Conservation (phyloP, 768 basidiomycete species). For the Boletus subcaerulescens region DNA sequence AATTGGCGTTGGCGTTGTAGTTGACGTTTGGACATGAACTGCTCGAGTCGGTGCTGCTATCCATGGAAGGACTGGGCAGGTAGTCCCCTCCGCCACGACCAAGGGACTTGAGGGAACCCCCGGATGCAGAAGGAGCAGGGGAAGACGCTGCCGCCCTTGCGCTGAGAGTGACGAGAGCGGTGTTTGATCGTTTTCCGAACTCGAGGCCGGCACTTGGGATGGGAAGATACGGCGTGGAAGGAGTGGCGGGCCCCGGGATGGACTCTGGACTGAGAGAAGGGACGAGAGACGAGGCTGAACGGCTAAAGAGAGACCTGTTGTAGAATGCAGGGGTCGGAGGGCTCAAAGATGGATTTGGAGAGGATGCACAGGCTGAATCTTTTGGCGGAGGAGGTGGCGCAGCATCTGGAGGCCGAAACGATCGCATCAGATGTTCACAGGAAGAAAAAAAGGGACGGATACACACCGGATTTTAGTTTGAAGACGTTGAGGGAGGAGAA, state of each 20-base stretch:
- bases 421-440: neutral
- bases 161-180: neutral
- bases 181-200: constrained; percentile 1
- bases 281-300: constrained; percentile 47
- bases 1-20: neutral
- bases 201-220: neutral
- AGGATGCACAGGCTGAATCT: constrained; percentile 41
- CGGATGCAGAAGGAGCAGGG: constrained; percentile 18
- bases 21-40: constrained; percentile 16
- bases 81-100: constrained; percentile 9
- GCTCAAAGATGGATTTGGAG: neutral
- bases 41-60: constrained; percentile 27
- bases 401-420: constrained; percentile 3
- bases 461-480: constrained; percentile 30
- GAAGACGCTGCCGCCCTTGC: constrained; percentile 8
- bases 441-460: neutral
- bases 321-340: constrained; percentile 12
- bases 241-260: constrained; percentile 17
- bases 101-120: constrained; percentile 16
- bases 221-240: constrained; percentile 13
- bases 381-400: constrained; percentile 58
- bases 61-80: constrained; percentile 15
- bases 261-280: constrained; percentile 34
- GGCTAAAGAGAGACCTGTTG: constrained; percentile 37
- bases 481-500: constrained; percentile 43